phyloP scores from a whole-genome alignment of 108 stramenopile genomes.

The Cylindrotheca closterium region DNA sequence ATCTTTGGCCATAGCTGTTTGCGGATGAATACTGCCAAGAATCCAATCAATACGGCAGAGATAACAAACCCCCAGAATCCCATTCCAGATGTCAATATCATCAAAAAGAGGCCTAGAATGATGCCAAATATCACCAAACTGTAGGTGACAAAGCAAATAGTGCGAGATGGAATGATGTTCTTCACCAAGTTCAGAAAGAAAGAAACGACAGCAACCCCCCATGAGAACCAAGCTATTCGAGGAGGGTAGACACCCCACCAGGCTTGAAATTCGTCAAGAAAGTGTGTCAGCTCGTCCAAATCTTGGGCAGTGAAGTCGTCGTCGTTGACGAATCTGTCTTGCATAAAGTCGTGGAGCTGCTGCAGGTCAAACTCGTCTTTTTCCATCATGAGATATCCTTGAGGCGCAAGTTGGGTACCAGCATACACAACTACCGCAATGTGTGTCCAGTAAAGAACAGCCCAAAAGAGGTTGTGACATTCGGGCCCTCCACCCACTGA shows the following conservation, averaged over 20 bases:
- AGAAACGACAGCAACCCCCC: conserved; percentile 7
- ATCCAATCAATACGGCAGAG: conserved; percentile 4
- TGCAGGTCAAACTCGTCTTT: conserved; percentile 18
- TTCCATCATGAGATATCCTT: conserved; percentile 25
- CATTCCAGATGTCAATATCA: not conserved
- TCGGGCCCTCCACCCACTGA: not conserved
- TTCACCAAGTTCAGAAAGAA: conserved; percentile 5
- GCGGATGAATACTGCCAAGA: conserved; percentile 11
- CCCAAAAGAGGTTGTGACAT: conserved; percentile 6
- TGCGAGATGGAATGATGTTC: not conserved
- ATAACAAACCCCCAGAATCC: not conserved
- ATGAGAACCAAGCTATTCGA: conserved; percentile 15
- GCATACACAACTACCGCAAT: conserved; percentile 15
- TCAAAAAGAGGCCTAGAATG: not conserved
- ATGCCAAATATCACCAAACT: not conserved
- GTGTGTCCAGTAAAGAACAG: conserved; percentile 26
- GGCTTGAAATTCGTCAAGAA: conserved; percentile 10
- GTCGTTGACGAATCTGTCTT: conserved; percentile 1
- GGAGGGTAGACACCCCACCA: conserved; percentile 21
- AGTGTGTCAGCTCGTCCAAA: conserved; percentile 18
- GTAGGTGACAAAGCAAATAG: not conserved
- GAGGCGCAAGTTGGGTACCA: conserved; percentile 12
- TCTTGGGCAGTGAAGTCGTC: conserved; percentile 30
- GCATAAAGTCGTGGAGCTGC: conserved; percentile 16
- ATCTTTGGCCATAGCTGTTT: conserved; percentile 58